Evolutionary conservation across 1,284 basidiomycete species (phyloP), one percentile per base, ranked within the genome.

Genomic region (Cutaneotrichosporon curvatum): DNA sequence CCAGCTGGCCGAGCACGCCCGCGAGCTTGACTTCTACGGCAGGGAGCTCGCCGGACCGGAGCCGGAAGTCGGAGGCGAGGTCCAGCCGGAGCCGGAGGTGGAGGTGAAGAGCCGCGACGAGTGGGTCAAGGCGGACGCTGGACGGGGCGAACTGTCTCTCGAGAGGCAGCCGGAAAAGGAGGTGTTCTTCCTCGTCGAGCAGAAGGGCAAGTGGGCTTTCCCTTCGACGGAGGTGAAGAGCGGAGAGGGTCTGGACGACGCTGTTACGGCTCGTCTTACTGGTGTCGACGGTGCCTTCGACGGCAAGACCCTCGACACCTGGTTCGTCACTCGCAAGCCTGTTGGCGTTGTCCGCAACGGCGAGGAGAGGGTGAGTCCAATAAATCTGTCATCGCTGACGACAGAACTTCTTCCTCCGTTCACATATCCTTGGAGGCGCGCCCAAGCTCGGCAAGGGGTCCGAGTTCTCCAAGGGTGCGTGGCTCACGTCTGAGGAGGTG

Each of bases 121-220:
- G 33, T 62, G 65, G 63, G 58, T 36, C 23, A 58, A 64, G 44
- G 53, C 49, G 28, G 68, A 69, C 51, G 45, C 40, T 31, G 55
- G 37, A 31, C 43, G 73, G 58, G 50, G 82, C 81, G 63, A 82
- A 39, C 80, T 79, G 66, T 86, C 83, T 62, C 72, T 96, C 58
- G 85, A 96, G 70, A 76, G 91, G 50, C 78, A 77, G 49, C 83
- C 85, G 3, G 83, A 87, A 57, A 78, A 89, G 41, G 94, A 94
- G 62, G 70, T 97, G 14, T 96, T 90, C 69, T 77, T 92, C 18
- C 64, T 96, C 42, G 74, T 95, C 15, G 78, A 81, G 57, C 75
- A 74, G 43, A 73, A 76, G 48, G 55, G 67, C 18, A 73, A 78
- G 15, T 94, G 90, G 90, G 77, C 79, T 55, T 88, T 95, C 69